Evolutionary conservation across 148 eudicot species (phyloP).

Genomic region (Heliamphora exappendiculata): DNA sequence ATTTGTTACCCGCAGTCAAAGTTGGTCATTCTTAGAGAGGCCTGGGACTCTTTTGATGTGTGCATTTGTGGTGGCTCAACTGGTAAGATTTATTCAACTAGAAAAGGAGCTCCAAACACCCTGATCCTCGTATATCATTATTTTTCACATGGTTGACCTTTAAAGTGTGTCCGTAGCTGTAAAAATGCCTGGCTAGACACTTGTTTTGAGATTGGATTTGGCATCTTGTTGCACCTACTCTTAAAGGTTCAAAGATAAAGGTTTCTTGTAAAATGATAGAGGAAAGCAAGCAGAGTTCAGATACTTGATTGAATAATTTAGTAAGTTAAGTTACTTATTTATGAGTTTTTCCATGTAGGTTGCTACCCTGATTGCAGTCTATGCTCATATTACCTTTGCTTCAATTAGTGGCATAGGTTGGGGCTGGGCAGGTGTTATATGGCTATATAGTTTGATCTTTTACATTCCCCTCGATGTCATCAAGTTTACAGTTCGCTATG

Average conservation of each 20-base stretch:
- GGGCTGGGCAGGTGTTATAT: slow-evolving; percentile 99
- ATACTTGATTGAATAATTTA: background rate
- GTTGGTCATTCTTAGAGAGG: slow-evolving; percentile 88
- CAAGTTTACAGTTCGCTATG: slow-evolving; percentile 79
- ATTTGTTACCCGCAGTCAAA: slow-evolving; percentile 88
- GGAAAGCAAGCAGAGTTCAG: background rate
- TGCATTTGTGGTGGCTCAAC: slow-evolving; percentile 79
- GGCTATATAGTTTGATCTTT: slow-evolving; percentile 73
- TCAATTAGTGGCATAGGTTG: slow-evolving; percentile 98
- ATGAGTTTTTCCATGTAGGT: slow-evolving; percentile 35
- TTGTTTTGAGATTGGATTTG: background rate
- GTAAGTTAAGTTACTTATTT: background rate
- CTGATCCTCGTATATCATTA: background rate
- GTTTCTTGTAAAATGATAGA: background rate
- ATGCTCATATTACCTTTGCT: slow-evolving; percentile 91
- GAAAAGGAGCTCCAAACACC: background rate
- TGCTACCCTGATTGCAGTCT: slow-evolving; percentile 93
- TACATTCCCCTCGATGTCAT: slow-evolving; percentile 88
- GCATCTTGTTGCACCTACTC: background rate
- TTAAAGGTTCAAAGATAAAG: background rate
- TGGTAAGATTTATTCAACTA: slow-evolving; percentile 40
- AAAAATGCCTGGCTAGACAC: background rate
- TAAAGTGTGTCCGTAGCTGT: too few species aligned
- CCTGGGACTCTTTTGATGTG: slow-evolving; percentile 74
- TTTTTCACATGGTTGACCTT: background rate